Evolutionary conservation across 2,329 filamentous ascomycete genomes (phyloP), one percentile per base, ranked within the genome.

Genomic region (Pestalotiopsis sp.): DNA sequence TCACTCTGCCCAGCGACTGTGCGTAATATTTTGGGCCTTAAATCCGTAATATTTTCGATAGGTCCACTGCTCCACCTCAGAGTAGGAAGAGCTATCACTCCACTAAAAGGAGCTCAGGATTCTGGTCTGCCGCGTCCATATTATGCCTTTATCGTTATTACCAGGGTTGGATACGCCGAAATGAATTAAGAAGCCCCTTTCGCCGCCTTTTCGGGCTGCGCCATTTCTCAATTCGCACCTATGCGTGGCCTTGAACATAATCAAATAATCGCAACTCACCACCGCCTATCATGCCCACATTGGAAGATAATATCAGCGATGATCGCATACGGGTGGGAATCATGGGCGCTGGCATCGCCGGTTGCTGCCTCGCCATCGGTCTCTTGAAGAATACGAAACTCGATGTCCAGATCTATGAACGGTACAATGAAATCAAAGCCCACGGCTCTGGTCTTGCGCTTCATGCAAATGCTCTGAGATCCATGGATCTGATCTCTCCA

Each of bases 271-370:
- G 2, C 17, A n/a, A n/a, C 17, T 4, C 45, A 5, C 17, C 14
- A 9, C 20, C 3, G n/a, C 45, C 45, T 5, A 52, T 11, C 45
- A 52, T 52, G 45, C 45, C 45, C 11, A 52, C 45, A n/a, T 52
- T 49, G 40, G 40, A 17, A 52, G 40, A 52, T 11, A 56, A 27
- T 20, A 13, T 27, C 25, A 17, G 40, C 11, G 13, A 23, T 9
- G n/a, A n/a, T 5, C 62, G 58, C 67, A 65, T 72, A 14, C 69
- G 69, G 4, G 64, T 72, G 25, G 70, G 67, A 25, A 62, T 72
- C 17, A 59, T 72, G 65, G 70, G 70, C 38, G 70, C 70, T 7
- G 70, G 70, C n/a, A 70, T 72, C 17, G 70, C 70, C 5, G 70
- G 70, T 7, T 67, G 66, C 58, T 70, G 70, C 45, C 66, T 72